Evolutionary conservation across 148 eudicot genomes (phyloP).

Genomic region (Agrostemma githago): DNA sequence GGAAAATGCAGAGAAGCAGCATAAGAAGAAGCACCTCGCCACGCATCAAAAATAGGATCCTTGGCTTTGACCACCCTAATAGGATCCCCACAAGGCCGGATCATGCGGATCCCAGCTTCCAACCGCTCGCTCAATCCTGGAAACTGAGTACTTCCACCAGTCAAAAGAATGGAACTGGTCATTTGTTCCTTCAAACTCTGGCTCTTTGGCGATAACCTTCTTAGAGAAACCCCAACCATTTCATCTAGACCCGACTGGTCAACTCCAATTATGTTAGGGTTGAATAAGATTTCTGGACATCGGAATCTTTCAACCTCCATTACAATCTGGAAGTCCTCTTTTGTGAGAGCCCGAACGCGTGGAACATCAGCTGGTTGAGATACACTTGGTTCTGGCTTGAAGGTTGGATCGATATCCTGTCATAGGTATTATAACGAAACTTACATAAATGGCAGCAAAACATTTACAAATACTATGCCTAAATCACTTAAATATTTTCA

Average conservation of each 20-base stretch:
- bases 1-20: slow-evolving; percentile 59
- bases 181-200: slow-evolving; percentile 52
- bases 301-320: slow-evolving; percentile 93
- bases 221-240: slow-evolving; percentile 70
- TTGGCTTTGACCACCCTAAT: slow-evolving; percentile 54
- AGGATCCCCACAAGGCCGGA: slow-evolving; percentile 79
- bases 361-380: slow-evolving; percentile 52
- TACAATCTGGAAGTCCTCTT: slow-evolving; percentile 83
- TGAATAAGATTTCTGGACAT: slow-evolving; percentile 83
- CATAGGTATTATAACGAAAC: not conserved
- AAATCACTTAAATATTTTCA: not conserved
- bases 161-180: slow-evolving; percentile 72
- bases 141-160: slow-evolving; percentile 74
- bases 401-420: slow-evolving; percentile 94
- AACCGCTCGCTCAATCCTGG: slow-evolving; percentile 84
- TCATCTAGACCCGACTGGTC: slow-evolving; percentile 95
- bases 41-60: slow-evolving; percentile 78
- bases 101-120: slow-evolving; percentile 82
- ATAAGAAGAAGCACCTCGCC: slow-evolving; percentile 90
- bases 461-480: not conserved
- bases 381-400: slow-evolving; percentile 48
- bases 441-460: not conserved
- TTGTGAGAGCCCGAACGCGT: slow-evolving; percentile 65
- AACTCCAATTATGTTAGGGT: slow-evolving; percentile 76
- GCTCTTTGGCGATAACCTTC: slow-evolving; percentile 50